A percentile compares a stretch with the other conserved stretches of the same genome.
These are phyloP conservation scores for Fusarium dimerum DNA, from an alignment of 2,329 filamentous ascomycete species.

Conservation along the genomic window DNA sequence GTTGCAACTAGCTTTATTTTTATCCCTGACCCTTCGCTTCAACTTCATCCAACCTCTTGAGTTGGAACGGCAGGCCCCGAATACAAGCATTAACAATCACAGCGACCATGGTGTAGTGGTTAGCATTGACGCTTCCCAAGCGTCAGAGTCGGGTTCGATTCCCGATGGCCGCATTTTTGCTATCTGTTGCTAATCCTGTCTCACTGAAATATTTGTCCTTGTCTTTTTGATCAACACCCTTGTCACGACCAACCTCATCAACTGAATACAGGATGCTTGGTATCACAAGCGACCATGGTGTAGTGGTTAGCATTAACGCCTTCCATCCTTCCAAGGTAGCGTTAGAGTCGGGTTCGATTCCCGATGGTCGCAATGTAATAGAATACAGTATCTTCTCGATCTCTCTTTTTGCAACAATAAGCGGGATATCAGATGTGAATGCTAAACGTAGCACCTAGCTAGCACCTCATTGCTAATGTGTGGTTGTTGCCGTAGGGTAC, in stretches of 20 bases:
- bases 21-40: too few species aligned
- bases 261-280: neutral
- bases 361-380: neutral
- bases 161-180: neutral
- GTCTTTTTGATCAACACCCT: neutral
- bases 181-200: neutral
- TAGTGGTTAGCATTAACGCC: neutral
- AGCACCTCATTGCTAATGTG: too few species aligned
- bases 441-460: too few species aligned
- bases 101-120: neutral
- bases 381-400: neutral
- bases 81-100: neutral
- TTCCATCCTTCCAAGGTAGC: neutral
- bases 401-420: neutral
- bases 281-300: neutral
- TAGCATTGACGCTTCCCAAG: neutral
- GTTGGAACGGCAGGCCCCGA: neutral
- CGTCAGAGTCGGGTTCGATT: neutral
- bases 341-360: neutral
- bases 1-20: neutral
- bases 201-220: neutral
- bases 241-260: neutral
- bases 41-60: too few species aligned
- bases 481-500: too few species aligned
- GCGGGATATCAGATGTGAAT: too few species aligned